These are phyloP conservation scores for Psilocybe subaeruginosa DNA, from an alignment of 768 basidiomycete species.

Conservation along the genomic window DNA sequence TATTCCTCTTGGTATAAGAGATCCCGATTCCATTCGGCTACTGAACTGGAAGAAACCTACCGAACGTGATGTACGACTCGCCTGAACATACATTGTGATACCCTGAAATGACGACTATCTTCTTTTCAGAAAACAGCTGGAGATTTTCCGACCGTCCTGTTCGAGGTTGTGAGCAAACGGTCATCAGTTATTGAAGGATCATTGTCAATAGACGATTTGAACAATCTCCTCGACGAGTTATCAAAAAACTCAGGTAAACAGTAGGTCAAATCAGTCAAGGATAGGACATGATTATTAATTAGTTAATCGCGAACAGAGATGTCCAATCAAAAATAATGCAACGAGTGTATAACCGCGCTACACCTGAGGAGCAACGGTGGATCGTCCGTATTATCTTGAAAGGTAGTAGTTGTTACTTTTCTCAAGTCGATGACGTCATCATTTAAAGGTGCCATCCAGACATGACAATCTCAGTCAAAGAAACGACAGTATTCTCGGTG, in stretches of 20 bases:
- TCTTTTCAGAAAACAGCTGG: conserved; percentile 66
- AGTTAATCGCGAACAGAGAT: conserved; percentile 48
- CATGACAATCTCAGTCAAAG: conserved; percentile 90
- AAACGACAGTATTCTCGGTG: conserved; percentile 87
- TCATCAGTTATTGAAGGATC: conserved; percentile 79
- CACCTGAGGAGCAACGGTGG: conserved; percentile 92
- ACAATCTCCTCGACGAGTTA: conserved; percentile 79
- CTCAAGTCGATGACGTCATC: neutral
- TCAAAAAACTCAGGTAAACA: conserved; percentile 73
- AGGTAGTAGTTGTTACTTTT: conserved; percentile 47
- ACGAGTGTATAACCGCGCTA: conserved; percentile 76
- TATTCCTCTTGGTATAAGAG: conserved; percentile 79
- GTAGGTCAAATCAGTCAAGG: conserved; percentile 41
- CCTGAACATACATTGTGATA: neutral
- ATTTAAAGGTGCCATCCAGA: conserved; percentile 49
- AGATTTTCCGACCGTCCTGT: conserved; percentile 87
- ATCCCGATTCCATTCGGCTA: conserved; percentile 80
- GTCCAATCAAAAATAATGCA: conserved; percentile 76
- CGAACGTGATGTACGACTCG: conserved; percentile 56
- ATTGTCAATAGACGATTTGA: conserved; percentile 83
- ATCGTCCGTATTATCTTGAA: conserved; percentile 95
- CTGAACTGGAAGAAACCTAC: conserved; percentile 90
- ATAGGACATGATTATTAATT: conserved; percentile 12
- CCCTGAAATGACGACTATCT: neutral
- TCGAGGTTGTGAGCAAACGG: conserved; percentile 83